Percentiles rank a stretch among this genome's conserved stretches.
Evolutionary conservation across 805 yeast genomes (phyloP).

Genomic region (Yarrowia sp.): DNA sequence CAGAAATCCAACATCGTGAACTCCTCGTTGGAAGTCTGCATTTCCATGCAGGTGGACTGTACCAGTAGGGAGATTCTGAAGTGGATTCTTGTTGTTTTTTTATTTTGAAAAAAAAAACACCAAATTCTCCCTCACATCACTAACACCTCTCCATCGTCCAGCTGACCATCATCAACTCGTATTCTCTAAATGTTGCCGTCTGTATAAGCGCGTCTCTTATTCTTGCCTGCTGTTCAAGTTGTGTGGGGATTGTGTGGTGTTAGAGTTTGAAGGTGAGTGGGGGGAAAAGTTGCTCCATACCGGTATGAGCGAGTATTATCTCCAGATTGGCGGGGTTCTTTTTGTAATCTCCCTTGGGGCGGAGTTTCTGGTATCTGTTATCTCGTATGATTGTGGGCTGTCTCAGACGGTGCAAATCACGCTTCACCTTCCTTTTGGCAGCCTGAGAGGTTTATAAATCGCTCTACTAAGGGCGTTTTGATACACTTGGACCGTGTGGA

Average conservation of each 20-base stretch:
- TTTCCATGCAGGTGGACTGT: too few species aligned
- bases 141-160: background rate
- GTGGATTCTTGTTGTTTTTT: too few species aligned
- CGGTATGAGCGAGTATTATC: too few species aligned
- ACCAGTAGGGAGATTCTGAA: too few species aligned
- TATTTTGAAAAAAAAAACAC: too few species aligned
- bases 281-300: background rate
- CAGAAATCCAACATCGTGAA: too few species aligned
- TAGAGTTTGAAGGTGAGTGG: background rate
- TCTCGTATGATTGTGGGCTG: background rate
- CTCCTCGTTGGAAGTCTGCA: too few species aligned
- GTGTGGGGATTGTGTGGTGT: background rate
- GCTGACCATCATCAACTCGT: background rate
- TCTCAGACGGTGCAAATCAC: background rate
- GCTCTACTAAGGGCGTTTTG: background rate
- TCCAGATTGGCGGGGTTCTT: too few species aligned
- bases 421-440: slow-evolving; percentile 1
- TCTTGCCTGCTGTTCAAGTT: background rate
- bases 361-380: background rate
- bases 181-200: slow-evolving; percentile 3
- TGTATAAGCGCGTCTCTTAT: background rate
- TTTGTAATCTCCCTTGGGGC: background rate
- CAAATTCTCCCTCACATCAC: background rate
- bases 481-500: too few species aligned
- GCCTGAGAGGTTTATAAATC: background rate